Percentiles rank a stretch among this genome's conserved stretches.
These are phyloP conservation scores for Magnusiomyces tetraspermus DNA, from an alignment of 1,139 yeast genomes.

Conservation along the genomic window DNA sequence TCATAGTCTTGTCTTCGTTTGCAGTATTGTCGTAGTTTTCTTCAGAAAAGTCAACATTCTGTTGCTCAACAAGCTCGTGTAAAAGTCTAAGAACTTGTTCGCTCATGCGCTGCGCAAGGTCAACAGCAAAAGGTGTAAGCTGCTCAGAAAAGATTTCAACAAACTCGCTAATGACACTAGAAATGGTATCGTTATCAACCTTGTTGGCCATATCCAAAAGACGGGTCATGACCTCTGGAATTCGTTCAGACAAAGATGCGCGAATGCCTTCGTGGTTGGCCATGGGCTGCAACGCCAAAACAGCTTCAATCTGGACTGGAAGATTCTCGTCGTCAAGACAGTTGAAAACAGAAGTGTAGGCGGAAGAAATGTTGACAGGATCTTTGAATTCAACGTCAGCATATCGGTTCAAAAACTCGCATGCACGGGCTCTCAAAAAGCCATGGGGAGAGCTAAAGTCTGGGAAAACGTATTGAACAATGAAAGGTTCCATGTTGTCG, in stretches of 20 bases:
- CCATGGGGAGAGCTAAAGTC: constrained; percentile 55
- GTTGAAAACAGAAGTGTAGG: constrained; percentile 59
- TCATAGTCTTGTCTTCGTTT: constrained; percentile 68
- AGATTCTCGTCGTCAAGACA: constrained; percentile 50
- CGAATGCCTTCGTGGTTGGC: constrained; percentile 56
- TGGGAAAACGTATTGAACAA: constrained; percentile 59
- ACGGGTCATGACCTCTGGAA: constrained; percentile 76
- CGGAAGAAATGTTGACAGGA: constrained; percentile 40
- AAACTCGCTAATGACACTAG: constrained; percentile 91
- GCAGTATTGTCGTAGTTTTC: constrained; percentile 37
- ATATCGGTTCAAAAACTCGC: constrained; percentile 65
- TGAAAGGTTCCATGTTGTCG: constrained; percentile 59
- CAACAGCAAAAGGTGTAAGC: constrained; percentile 87
- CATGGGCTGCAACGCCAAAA: constrained; percentile 77
- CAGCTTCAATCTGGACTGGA: constrained; percentile 78
- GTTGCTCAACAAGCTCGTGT: constrained; percentile 49
- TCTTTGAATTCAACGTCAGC: constrained; percentile 53
- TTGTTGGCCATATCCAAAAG: constrained; percentile 67
- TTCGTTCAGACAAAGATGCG: constrained; percentile 54
- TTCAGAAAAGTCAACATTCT: constrained; percentile 25
- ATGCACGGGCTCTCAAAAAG: constrained; percentile 77
- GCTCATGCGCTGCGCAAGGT: constrained; percentile 67
- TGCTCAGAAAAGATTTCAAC: constrained; percentile 84
- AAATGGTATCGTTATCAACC: constrained; percentile 77
- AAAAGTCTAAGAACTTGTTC: constrained; percentile 73